Percentiles rank a stretch among this genome's conserved stretches.
These are phyloP conservation scores for Eimeria sp. DNA, from an alignment of 169 alveolate species.

Conservation along the genomic window DNA sequence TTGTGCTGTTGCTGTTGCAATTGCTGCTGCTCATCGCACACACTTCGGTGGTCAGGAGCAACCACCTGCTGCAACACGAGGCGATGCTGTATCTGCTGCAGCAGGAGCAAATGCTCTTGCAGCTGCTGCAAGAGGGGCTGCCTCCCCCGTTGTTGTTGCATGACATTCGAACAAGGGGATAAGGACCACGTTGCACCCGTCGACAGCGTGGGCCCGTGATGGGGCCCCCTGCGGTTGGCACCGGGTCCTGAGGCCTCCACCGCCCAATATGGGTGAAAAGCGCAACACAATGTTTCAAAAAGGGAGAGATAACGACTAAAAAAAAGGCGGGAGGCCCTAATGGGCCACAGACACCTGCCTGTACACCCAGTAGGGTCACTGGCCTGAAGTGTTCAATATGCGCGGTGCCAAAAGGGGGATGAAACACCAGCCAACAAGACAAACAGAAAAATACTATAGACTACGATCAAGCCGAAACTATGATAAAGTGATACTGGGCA, in stretches of 20 bases:
- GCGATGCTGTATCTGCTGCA: slow-evolving; percentile 29
- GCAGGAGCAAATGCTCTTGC: slow-evolving; percentile 29
- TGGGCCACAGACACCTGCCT: not conserved
- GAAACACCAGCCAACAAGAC: slow-evolving; percentile 5
- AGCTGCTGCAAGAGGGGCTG: slow-evolving; percentile 55
- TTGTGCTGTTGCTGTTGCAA: slow-evolving; percentile 7
- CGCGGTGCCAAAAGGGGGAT: not conserved
- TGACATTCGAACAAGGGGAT: slow-evolving; percentile 26
- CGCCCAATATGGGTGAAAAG: not conserved
- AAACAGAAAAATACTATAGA: not conserved
- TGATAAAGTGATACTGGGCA: not conserved
- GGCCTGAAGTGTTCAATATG: not conserved
- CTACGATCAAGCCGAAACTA: not conserved
- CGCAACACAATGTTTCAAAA: not conserved
- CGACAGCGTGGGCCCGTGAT: not conserved
- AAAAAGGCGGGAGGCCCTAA: not conserved
- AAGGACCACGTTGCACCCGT: not conserved
- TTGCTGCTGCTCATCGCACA: slow-evolving; percentile 8
- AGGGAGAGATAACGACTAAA: not conserved
- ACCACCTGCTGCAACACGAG: slow-evolving; percentile 28
- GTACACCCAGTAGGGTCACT: slow-evolving; percentile 15
- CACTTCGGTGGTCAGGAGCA: not conserved
- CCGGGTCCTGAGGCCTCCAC: slow-evolving; percentile 17
- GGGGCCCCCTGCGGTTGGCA: slow-evolving; percentile 22
- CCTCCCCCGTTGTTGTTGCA: slow-evolving; percentile 1